Evolutionary conservation across 257 asterid species (phyloP).

Genomic region (Solanum ossicruentum): DNA sequence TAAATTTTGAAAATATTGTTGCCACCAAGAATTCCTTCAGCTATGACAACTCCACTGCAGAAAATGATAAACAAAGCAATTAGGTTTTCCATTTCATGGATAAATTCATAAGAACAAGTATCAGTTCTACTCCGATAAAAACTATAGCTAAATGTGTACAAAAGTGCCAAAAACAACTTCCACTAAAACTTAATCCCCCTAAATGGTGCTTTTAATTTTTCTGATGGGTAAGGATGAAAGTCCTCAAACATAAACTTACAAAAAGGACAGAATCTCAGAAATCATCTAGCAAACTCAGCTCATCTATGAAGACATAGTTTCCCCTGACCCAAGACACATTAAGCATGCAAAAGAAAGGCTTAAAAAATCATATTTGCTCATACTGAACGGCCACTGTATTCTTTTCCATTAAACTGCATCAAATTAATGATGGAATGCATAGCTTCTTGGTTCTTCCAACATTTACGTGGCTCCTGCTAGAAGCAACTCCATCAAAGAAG

Average conservation of each 20-base stretch:
- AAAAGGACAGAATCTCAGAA: not conserved
- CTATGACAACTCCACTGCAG: constrained; percentile 93
- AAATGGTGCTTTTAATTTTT: not conserved
- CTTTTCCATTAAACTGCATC: not conserved
- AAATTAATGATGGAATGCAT: not conserved
- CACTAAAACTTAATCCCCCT: not conserved
- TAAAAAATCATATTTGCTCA: not conserved
- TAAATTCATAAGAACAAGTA: not conserved
- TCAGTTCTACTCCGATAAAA: not conserved
- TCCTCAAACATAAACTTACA: not conserved
- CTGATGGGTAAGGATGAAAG: not conserved
- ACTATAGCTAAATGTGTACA: not conserved
- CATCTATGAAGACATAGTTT: not conserved
- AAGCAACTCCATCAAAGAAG: not conserved
- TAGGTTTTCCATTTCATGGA: not conserved
- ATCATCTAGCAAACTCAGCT: not conserved
- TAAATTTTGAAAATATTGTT: constrained; percentile 42
- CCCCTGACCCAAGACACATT: not conserved
- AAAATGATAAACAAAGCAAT: constrained; percentile 3
- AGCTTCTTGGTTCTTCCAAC: not conserved
- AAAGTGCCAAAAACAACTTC: not conserved
- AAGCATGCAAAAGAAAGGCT: not conserved
- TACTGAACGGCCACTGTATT: not conserved
- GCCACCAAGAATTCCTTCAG: constrained; percentile 60
- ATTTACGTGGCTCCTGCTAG: not conserved